These are phyloP conservation scores for Yamadazyma olivae DNA, from an alignment of 805 yeast species.

Conservation along the genomic window DNA sequence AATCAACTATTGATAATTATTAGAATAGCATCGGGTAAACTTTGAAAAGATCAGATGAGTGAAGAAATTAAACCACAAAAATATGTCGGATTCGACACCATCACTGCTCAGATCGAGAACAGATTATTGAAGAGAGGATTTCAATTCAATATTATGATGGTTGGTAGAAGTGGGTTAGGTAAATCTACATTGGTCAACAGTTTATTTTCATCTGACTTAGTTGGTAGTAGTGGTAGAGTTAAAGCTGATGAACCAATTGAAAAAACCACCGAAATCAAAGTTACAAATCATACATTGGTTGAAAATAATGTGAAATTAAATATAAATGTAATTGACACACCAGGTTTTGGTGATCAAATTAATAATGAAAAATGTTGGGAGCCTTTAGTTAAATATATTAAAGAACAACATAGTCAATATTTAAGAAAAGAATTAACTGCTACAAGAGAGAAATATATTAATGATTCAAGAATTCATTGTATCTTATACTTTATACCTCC, in stretches of 20 bases:
- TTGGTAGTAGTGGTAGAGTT: slow-evolving; percentile 71
- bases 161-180: slow-evolving; percentile 89
- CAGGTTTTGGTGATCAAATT: slow-evolving; percentile 97
- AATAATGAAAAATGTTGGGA: slow-evolving; percentile 97
- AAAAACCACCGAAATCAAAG: slow-evolving; percentile 82
- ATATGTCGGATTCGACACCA: slow-evolving; percentile 96
- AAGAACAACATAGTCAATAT: slow-evolving; percentile 90
- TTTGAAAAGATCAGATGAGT: too few relatives aligned
- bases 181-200: slow-evolving; percentile 91
- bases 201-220: slow-evolving; percentile 77
- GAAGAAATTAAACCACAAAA: slow-evolving; percentile 51
- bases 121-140: slow-evolving; percentile 89
- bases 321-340: slow-evolving; percentile 90
- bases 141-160: slow-evolving; percentile 91
- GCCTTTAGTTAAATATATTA: slow-evolving; percentile 88
- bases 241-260: slow-evolving; percentile 67
- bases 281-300: slow-evolving; percentile 61
- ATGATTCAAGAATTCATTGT: slow-evolving; percentile 91
- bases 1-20: too few relatives aligned
- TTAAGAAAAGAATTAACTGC: slow-evolving; percentile 94
- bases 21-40: too few relatives aligned
- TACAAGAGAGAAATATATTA: slow-evolving; percentile 77
- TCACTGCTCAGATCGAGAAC: slow-evolving; percentile 92
- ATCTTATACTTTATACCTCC: slow-evolving; percentile 90
- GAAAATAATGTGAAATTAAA: slow-evolving; percentile 88